These are phyloP conservation scores for Nicotiana paniculata DNA, from an alignment of 257 asterid species.

Conservation along the genomic window DNA sequence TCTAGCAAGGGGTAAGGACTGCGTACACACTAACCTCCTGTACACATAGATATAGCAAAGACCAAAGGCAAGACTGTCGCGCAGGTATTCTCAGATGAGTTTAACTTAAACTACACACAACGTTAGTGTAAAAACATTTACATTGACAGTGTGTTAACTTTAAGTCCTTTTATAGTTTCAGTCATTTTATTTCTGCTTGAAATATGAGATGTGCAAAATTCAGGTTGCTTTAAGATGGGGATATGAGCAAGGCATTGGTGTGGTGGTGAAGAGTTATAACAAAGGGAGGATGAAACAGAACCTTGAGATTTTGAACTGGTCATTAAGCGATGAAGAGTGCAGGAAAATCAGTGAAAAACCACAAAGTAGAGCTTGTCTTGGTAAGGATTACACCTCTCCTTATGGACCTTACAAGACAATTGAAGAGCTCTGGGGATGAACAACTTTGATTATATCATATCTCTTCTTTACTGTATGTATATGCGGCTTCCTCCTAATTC, in stretches of 20 bases:
- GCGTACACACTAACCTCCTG: no score
- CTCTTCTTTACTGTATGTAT: background rate
- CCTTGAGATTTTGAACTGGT: slow-evolving; percentile 48
- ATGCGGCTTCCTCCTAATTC: background rate
- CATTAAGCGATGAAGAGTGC: slow-evolving; percentile 38
- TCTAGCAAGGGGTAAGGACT: no score
- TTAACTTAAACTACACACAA: background rate
- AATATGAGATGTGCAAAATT: background rate
- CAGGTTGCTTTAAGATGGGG: slow-evolving; percentile 79
- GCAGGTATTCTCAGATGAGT: slow-evolving; percentile 32
- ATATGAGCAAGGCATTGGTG: slow-evolving; percentile 49
- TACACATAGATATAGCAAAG: slow-evolving; percentile 44
- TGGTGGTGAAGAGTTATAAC: slow-evolving; percentile 56
- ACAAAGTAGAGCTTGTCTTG: slow-evolving; percentile 50
- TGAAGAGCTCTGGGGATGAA: slow-evolving; percentile 60
- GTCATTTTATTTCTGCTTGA: no score
- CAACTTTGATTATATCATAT: slow-evolving; percentile 14
- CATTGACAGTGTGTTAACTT: background rate
- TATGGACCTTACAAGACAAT: slow-evolving; percentile 58
- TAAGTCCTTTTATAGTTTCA: background rate
- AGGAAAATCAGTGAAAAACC: slow-evolving; percentile 41
- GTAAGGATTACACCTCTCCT: slow-evolving; percentile 45
- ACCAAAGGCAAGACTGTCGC: slow-evolving; percentile 46
- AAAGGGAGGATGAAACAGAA: slow-evolving; percentile 63
- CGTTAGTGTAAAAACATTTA: background rate